Evolutionary conservation across 495 filamentous ascomycete species (phyloP), one percentile per base, ranked within the genome.

Genomic region (Annulohypoxylon moriforme): DNA sequence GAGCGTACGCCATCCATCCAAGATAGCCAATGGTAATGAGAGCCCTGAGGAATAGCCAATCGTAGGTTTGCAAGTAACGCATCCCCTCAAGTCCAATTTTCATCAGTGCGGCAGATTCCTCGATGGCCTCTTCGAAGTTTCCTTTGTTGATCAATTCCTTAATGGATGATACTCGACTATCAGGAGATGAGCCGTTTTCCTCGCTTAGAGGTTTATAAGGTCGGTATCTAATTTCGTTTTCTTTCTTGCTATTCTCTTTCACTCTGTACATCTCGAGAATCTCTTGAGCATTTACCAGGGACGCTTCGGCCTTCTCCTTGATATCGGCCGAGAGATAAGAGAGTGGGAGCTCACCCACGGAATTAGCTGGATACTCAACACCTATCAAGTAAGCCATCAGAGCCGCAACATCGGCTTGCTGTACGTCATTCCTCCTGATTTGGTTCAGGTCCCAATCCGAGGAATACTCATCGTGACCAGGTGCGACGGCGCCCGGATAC

Each of bases 11-110:
- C 71, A 99, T 97, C 95, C 95, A 99, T 22, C 96, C 96, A 24
- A 98, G 80, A 76, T 98, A 99, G 18, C 96, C 96, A n/a, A 90
- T 76, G 11, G 96, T 96, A 34, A 99, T 92, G 36, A 98, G 86
- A n/a, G 91, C 91, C 56, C 96, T 86, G 34, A 99, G 79, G 82
- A 99, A 98, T n/a, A 98, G 85, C 96, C 96, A 99, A 80, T 99
- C 96, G 67, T 88, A 88, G 0, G 93, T 98, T 77, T 99, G 96
- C 29, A 98, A 86, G 76, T 99, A 99, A 42, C 96, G 88, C 42
- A 99, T 84, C 22, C 96, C 96, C 62, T 93, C 89, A 1, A 98
- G 85, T 4, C 90, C 92, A 16, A 90, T 79, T 63, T 90, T 87
- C 62, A 98, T 91, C 11, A 98, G 81, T 6, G 90, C 88, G 11